Base-by-base conservation (phyloP, 345 rosid species). In the Durio zibethinus region DNA sequence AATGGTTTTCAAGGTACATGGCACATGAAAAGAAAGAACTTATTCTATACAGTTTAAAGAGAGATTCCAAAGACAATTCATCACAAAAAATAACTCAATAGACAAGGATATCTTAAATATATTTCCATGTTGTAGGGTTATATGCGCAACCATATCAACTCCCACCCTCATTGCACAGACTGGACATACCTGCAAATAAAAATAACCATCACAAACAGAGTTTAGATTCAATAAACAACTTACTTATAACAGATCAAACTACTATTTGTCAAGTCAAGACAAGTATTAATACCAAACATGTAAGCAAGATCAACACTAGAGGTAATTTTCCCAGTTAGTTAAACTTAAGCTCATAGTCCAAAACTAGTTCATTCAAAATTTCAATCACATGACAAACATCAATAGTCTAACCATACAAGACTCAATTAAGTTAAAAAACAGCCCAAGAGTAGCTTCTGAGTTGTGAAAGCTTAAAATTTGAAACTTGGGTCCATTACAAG, bases 131-230 rank as follows among this genome's bases (percentile, higher is more conserved):
- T 91, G 96, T 75, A 89, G 82, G 27, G 98, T 95, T 84, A 95
- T 95, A 83, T 95, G 99, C 3, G 98, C 94, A 85, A 95, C 98
- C 99, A 95, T 90, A 82, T 95, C 99, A 31, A 87, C 85, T 62
- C 96, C 97, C 76, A 90, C 99, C 84, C 94, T 95, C 87, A 88
- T 68, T 61, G 93, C 85, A 81, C 99, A 95, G 80, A 93, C 91
- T 7, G 99, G 98, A 79, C 99, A 95, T 45, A 95, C 93, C 99
- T 95, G 90, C 88, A 85, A 69, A 75, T 60, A 53, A 78, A 65
- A 40, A 74, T 64, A 15, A 20, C 42, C 2, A 56, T 57, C 62
- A 45, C 63, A 36, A 76, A 76, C 62, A 75, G 54, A 42, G 40
- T 60, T 75, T 54, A 64, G 72, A 27, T 52, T 72, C 38, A 68